Evolutionary conservation across 164 flowering plant genomes (phyloP).

Genomic region (Cinnamomum micranthum): DNA sequence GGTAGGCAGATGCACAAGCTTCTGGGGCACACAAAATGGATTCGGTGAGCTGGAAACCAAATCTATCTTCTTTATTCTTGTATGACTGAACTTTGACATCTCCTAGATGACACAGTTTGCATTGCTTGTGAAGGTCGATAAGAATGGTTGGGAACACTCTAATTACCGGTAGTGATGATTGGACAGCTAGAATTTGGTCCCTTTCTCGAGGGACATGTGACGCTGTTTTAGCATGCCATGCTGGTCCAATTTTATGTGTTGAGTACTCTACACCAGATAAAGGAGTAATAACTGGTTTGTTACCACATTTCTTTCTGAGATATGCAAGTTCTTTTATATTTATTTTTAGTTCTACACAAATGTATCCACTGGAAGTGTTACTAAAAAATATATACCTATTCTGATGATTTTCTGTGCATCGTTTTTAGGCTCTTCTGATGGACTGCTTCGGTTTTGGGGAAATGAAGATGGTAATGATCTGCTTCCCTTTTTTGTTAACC

Average conservation of each 20-base stretch:
- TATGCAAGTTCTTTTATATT: not conserved
- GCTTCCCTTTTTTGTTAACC: not conserved
- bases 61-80: not conserved
- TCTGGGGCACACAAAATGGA: slow-evolving; percentile 90
- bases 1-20: slow-evolving; percentile 96
- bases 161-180: slow-evolving; percentile 97
- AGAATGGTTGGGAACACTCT: slow-evolving; percentile 95
- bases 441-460: slow-evolving; percentile 94
- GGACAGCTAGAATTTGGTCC: slow-evolving; percentile 99
- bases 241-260: slow-evolving; percentile 82
- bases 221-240: slow-evolving; percentile 96
- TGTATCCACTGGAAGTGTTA: too few species aligned
- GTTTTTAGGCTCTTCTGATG: slow-evolving; percentile 88
- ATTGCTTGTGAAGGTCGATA: slow-evolving; percentile 60
- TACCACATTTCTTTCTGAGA: not conserved
- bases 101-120: not conserved
- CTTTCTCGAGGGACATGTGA: slow-evolving; percentile 93
- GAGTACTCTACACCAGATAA: slow-evolving; percentile 73
- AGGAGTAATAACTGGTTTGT: slow-evolving; percentile 88
- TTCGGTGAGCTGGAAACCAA: slow-evolving; percentile 42
- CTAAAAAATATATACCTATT: not conserved
- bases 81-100: not conserved
- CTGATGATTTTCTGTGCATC: not conserved
- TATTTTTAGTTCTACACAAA: too few species aligned
- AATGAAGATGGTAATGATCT: slow-evolving; percentile 69